Conservation (phyloP, 305 asterid species). For the Solanum aculeatissimum region DNA sequence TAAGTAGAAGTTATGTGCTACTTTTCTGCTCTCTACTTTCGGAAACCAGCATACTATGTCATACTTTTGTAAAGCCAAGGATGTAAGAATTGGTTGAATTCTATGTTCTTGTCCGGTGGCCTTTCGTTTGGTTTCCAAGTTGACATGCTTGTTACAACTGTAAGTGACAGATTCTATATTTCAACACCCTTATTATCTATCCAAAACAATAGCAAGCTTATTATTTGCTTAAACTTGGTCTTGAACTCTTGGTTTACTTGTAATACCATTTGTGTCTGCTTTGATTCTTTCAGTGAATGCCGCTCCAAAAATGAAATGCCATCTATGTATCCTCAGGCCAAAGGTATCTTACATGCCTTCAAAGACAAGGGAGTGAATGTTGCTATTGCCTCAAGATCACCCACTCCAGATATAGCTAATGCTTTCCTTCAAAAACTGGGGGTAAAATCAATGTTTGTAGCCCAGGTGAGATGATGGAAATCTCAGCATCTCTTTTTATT, state of each 20-base stretch:
- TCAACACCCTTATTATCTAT: not conserved
- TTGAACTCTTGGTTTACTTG: not conserved
- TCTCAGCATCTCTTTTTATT: not conserved
- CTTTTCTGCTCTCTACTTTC: not conserved
- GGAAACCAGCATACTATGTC: not conserved
- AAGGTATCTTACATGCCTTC: constrained; percentile 53
- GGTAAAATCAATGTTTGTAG: constrained; percentile 56
- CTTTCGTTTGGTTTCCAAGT: not conserved
- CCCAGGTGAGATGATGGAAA: constrained; percentile 38
- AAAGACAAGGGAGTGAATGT: constrained; percentile 49
- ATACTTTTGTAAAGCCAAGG: not conserved
- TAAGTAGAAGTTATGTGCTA: not conserved
- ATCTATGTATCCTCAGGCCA: constrained; percentile 31
- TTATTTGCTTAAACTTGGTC: not conserved
- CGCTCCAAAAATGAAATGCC: constrained; percentile 39
- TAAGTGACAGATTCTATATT: not conserved
- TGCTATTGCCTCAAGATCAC: constrained; percentile 83
- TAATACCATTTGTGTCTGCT: not conserved
- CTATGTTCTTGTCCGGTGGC: not conserved
- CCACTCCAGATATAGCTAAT: constrained; percentile 58
- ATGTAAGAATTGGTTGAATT: not conserved
- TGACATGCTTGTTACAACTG: not conserved
- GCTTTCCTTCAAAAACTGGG: constrained; percentile 51
- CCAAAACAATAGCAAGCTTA: not conserved
- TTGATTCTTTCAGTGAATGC: constrained; percentile 44